Percentiles rank a stretch among this genome's conserved stretches.
Conservation (phyloP, 139 green algal species). For the Closterium sp. region DNA sequence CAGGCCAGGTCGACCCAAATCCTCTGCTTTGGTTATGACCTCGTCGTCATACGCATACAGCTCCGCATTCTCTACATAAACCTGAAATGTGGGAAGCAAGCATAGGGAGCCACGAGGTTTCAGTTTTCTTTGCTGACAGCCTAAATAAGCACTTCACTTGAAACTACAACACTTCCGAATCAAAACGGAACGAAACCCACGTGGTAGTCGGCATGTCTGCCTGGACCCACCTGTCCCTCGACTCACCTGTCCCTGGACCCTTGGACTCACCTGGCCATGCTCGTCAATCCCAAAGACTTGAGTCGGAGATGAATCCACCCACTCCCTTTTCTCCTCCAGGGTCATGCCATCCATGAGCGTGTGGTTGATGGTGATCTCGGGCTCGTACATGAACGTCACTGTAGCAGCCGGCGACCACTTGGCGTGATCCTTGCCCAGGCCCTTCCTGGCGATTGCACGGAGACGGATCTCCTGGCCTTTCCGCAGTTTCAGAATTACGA, state of each 20-base stretch:
- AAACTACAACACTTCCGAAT: too few species aligned
- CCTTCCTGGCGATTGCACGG: slow-evolving; percentile 57
- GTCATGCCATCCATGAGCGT: slow-evolving; percentile 69
- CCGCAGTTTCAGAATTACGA: slow-evolving; percentile 89
- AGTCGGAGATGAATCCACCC: slow-evolving; percentile 67
- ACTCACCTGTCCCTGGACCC: too few species aligned
- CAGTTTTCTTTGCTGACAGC: too few species aligned
- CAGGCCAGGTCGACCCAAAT: slow-evolving; percentile 76
- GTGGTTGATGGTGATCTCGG: slow-evolving; percentile 83
- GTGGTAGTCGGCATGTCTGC: too few species aligned
- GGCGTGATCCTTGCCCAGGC: slow-evolving; percentile 94
- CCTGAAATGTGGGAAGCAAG: slow-evolving; percentile 18
- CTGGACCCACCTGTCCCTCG: too few species aligned
- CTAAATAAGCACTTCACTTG: too few species aligned
- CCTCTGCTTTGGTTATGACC: slow-evolving; percentile 73
- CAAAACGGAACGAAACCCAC: too few species aligned
- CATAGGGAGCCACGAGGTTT: too few species aligned
- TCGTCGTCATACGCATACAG: slow-evolving; percentile 84
- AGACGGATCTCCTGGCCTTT: slow-evolving; percentile 86
- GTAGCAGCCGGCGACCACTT: slow-evolving; percentile 97
- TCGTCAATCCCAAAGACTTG: slow-evolving; percentile 77
- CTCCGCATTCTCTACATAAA: slow-evolving; percentile 60
- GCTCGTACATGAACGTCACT: slow-evolving; percentile 71
- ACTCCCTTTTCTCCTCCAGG: slow-evolving; percentile 73
- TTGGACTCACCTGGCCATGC: slow-evolving; percentile 57